Conservation (phyloP, 2,329 filamentous ascomycete species). For the Nothopassalora personata region DNA sequence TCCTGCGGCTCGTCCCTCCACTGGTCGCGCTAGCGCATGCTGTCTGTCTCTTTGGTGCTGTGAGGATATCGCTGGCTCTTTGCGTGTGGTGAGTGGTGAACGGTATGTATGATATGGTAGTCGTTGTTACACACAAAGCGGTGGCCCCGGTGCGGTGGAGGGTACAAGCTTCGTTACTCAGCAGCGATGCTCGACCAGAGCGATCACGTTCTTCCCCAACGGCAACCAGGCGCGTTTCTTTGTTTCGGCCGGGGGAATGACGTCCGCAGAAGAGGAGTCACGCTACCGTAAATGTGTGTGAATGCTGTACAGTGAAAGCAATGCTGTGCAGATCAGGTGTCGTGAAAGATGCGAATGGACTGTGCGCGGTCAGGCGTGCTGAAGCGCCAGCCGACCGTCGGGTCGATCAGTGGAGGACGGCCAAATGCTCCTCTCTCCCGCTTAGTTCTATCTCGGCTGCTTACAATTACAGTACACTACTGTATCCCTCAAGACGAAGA, state of each 20-base stretch:
- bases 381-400: neutral
- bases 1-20: neutral
- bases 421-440: neutral
- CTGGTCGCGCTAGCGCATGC: neutral
- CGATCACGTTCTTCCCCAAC: neutral
- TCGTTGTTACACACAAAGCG: neutral
- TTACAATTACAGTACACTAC: neutral
- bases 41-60: neutral
- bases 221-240: neutral
- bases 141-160: neutral
- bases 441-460: neutral
- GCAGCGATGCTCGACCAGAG: neutral
- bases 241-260: neutral
- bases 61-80: neutral
- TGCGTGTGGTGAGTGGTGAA: neutral
- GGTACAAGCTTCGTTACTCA: neutral
- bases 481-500: neutral
- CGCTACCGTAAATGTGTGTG: too few species aligned
- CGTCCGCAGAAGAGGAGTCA: neutral
- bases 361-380: neutral
- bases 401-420: neutral
- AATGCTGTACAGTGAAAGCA: neutral
- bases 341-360: neutral
- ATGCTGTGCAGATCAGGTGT: neutral
- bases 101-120: neutral